A percentile compares a stretch with the other conserved stretches of the same genome.
Conservation (phyloP, 495 filamentous ascomycete genomes). For the Xylaria grammica region DNA sequence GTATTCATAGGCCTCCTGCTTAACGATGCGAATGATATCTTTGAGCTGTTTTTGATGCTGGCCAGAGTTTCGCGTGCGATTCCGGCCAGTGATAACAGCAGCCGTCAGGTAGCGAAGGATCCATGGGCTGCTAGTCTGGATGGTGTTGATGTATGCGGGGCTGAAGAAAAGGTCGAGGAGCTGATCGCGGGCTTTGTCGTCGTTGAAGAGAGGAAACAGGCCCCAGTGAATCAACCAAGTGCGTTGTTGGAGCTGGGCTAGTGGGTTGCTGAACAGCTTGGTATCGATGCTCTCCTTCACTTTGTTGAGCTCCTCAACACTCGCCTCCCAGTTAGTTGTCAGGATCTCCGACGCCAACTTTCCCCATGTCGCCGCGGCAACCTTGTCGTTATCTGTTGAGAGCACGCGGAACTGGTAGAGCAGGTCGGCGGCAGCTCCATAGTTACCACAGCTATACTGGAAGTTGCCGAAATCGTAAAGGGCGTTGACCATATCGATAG, state of each 20-base stretch:
- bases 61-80: slow-evolving; percentile 77
- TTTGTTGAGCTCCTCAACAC: slow-evolving; percentile 94
- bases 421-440: slow-evolving; percentile 81
- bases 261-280: slow-evolving; percentile 91
- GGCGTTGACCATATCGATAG: slow-evolving; percentile 89
- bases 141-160: slow-evolving; percentile 96
- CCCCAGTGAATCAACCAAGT: slow-evolving; percentile 98
- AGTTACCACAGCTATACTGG: slow-evolving; percentile 95
- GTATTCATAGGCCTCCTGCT: slow-evolving; percentile 98
- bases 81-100: slow-evolving; percentile 94
- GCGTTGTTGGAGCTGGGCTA: slow-evolving; percentile 91
- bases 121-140: slow-evolving; percentile 97
- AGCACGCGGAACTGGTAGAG: slow-evolving; percentile 97
- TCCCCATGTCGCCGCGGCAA: slow-evolving; percentile 92
- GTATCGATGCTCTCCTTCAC: slow-evolving; percentile 92
- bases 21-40: slow-evolving; percentile 90
- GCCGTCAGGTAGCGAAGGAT: slow-evolving; percentile 92
- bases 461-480: slow-evolving; percentile 94
- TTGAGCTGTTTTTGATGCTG: slow-evolving; percentile 98
- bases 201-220: slow-evolving; percentile 98
- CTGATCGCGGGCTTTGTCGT: slow-evolving; percentile 85
- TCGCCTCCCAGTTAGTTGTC: slow-evolving; percentile 88
- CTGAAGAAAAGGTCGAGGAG: slow-evolving; percentile 97
- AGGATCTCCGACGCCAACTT: slow-evolving; percentile 94
- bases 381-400: slow-evolving; percentile 97